Conservation (phyloP, 1,284 basidiomycete genomes). For the Malassezia equina region DNA sequence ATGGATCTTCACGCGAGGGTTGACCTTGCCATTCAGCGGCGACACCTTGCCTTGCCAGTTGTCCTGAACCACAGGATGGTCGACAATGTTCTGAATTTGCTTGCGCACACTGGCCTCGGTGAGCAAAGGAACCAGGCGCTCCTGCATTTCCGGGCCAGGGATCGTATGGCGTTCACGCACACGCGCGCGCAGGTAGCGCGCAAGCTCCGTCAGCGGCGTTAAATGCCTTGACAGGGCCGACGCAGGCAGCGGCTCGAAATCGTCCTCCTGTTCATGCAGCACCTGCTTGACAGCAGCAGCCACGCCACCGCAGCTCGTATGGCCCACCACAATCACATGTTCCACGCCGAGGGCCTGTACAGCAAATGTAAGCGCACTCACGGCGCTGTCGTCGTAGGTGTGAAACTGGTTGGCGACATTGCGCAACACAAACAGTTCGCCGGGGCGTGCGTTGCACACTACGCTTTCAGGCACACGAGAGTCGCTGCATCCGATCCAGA, state of each 20-base stretch:
- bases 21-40: constrained; percentile 35
- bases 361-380: constrained; percentile 71
- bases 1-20: constrained; percentile 17
- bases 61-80: constrained; percentile 57
- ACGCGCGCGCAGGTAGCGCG: constrained; percentile 22
- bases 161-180: constrained; percentile 18
- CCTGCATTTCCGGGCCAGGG: constrained; percentile 15
- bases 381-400: constrained; percentile 64
- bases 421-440: constrained; percentile 46
- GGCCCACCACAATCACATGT: constrained; percentile 61
- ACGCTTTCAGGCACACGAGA: constrained; percentile 52
- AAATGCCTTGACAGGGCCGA: constrained; percentile 36
- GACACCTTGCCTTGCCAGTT: constrained; percentile 64
- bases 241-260: constrained; percentile 13
- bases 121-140: constrained; percentile 16
- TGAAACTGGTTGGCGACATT: constrained; percentile 56
- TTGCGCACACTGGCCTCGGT: constrained; percentile 56
- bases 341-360: constrained; percentile 67
- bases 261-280: constrained; percentile 9
- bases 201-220: constrained; percentile 33
- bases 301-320: constrained; percentile 50
- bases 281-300: constrained; percentile 40
- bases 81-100: constrained; percentile 64
- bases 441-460: constrained; percentile 36
- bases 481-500: constrained; percentile 57